These are phyloP conservation scores for Dalbergia cultrata DNA, from an alignment of 306 rosid genomes.

Conservation along the genomic window DNA sequence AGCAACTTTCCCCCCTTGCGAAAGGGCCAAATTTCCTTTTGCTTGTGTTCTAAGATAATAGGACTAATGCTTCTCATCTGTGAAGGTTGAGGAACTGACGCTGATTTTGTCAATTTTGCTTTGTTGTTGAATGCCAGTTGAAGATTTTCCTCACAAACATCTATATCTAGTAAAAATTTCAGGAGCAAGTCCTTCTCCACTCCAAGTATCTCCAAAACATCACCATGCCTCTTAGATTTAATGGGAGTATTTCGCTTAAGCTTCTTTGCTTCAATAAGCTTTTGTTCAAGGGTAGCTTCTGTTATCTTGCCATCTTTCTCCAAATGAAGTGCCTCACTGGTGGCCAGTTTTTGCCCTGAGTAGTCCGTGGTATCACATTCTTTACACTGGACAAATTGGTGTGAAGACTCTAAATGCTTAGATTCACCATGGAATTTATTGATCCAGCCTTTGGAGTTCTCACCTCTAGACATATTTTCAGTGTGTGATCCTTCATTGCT, in stretches of 20 bases:
- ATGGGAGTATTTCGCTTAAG: constrained; percentile 43
- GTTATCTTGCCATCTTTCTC: constrained; percentile 43
- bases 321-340: constrained; percentile 19
- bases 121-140: constrained; percentile 53
- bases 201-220: constrained; percentile 63
- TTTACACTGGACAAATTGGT: not conserved
- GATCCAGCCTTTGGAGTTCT: constrained; percentile 30
- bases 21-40: constrained; percentile 63
- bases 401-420: not conserved
- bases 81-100: constrained; percentile 72
- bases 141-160: constrained; percentile 40
- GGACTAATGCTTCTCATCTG: constrained; percentile 48
- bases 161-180: constrained; percentile 61
- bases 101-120: constrained; percentile 71
- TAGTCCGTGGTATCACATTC: not conserved
- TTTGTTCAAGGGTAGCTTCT: constrained; percentile 45
- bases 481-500: constrained; percentile 30
- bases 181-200: constrained; percentile 74
- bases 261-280: constrained; percentile 33
- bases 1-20: constrained; percentile 53
- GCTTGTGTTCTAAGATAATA: constrained; percentile 76
- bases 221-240: constrained; percentile 54
- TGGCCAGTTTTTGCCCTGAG: constrained; percentile 24
- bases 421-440: not conserved
- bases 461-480: constrained; percentile 42